A percentile compares a stretch with the other conserved stretches of the same genome.
Evolutionary conservation across 2,329 filamentous ascomycete species (phyloP).

Genomic region (Aspergillus transmontanensis): DNA sequence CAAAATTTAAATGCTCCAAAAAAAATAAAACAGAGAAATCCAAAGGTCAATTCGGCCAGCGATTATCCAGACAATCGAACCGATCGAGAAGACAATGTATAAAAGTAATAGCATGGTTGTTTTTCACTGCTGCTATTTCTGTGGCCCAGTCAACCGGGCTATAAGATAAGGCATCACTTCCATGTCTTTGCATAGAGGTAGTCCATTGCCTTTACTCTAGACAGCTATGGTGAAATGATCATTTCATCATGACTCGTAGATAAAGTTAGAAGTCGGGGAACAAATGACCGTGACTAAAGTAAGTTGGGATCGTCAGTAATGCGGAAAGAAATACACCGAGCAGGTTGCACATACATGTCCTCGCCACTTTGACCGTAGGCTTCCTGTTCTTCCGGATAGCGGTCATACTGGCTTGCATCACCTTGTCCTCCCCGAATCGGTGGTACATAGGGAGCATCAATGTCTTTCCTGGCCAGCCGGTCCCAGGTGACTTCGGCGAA

Average conservation of each 20-base stretch:
- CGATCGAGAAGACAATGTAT: slow-evolving; percentile 7
- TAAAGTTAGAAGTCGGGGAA: slow-evolving; percentile 71
- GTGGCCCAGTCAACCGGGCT: background rate
- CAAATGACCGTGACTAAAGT: slow-evolving; percentile 68
- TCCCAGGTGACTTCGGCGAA: slow-evolving; percentile 99
- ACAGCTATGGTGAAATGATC: slow-evolving; percentile 24
- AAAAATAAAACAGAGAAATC: slow-evolving; percentile 10
- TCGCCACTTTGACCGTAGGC: slow-evolving; percentile 77
- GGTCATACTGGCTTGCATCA: slow-evolving; percentile 96
- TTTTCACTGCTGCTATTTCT: background rate
- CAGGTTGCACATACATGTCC: slow-evolving; percentile 73
- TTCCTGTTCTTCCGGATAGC: slow-evolving; percentile 96
- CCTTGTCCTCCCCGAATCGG: slow-evolving; percentile 91
- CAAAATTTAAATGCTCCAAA: background rate
- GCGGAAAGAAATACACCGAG: background rate
- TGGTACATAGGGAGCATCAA: slow-evolving; percentile 96
- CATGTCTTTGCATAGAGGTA: background rate
- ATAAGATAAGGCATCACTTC: background rate
- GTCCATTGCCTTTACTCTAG: background rate
- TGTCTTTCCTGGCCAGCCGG: slow-evolving; percentile 88
- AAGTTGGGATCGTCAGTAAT: background rate
- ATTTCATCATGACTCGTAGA: slow-evolving; percentile 37
- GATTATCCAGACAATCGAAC: slow-evolving; percentile 20
- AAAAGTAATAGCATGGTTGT: slow-evolving; percentile 3
- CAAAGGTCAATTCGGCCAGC: slow-evolving; percentile 22